Evolutionary conservation across 129 eudicot genomes (phyloP).

Genomic region (Escallonia rubra): DNA sequence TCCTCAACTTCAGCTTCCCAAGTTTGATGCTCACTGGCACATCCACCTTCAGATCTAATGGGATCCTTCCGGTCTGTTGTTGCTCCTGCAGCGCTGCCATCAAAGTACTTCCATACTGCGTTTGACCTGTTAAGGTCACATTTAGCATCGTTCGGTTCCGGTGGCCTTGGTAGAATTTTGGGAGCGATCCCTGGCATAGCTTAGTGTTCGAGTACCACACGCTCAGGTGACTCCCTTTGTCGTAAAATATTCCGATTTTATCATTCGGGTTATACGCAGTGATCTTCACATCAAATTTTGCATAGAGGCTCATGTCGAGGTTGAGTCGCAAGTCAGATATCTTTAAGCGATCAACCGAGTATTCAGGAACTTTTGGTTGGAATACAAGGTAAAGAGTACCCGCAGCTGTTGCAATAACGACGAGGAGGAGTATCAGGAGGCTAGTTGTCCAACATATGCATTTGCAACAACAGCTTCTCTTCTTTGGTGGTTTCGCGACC

Average conservation of each 20-base stretch:
- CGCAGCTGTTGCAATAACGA: slow-evolving; percentile 43
- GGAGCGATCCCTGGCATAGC: slow-evolving; percentile 76
- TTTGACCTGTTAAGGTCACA: slow-evolving; percentile 63
- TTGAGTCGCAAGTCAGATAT: slow-evolving; percentile 65
- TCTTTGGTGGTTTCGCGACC: slow-evolving; percentile 17
- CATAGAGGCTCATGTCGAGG: slow-evolving; percentile 58
- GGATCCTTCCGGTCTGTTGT: slow-evolving; percentile 70
- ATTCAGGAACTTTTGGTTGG: slow-evolving; percentile 72
- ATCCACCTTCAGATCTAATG: slow-evolving; percentile 69
- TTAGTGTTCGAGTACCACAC: slow-evolving; percentile 79
- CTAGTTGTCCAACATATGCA: slow-evolving; percentile 67
- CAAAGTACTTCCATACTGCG: slow-evolving; percentile 60
- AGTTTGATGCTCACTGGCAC: slow-evolving; percentile 74
- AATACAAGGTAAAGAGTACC: slow-evolving; percentile 61
- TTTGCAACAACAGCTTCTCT: slow-evolving; percentile 41
- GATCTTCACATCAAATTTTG: slow-evolving; percentile 59
- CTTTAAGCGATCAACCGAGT: slow-evolving; percentile 62
- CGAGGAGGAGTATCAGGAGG: slow-evolving; percentile 38
- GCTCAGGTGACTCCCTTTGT: slow-evolving; percentile 62
- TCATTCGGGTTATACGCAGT: slow-evolving; percentile 81
- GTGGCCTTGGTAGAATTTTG: slow-evolving; percentile 82
- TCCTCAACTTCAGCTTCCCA: slow-evolving; percentile 55
- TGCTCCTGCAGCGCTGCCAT: slow-evolving; percentile 64
- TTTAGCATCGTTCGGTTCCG: slow-evolving; percentile 50
- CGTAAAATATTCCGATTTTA: slow-evolving; percentile 81